Evolutionary conservation across 129 eudicot genomes (phyloP), one percentile per base, ranked within the genome.

Genomic region (Tanacetum coccineum): DNA sequence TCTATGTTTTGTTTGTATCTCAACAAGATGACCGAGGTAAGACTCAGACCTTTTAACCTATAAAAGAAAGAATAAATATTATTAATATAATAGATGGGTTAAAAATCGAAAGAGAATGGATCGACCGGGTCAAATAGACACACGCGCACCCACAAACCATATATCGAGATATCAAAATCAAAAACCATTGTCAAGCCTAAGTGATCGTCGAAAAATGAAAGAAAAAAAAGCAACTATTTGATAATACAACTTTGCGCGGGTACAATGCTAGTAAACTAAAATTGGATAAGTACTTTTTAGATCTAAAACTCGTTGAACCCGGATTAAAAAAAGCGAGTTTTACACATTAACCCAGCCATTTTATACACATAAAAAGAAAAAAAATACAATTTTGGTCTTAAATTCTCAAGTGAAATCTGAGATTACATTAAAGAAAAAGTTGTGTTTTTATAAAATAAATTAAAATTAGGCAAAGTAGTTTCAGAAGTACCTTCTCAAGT

Each of bases 1-100:
- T 60, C 97, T 82, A 70, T 94, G 97, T 21, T 81, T 83, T 80
- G 73, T 84, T 76, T 89, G 95, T 59, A 94, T 84, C 72, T 74
- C 86, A 15, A 84, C 74, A 54, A 94, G 93, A 73, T 89, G 99
- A 66, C 85, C 88, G 49, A 94, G 69, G 74, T 78, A 89, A 40
- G 93, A 87, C 51, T 72, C 76, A 7, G 97, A 74, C 75, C 80
- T 75, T 32, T 78, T 67, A 54, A 89, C 93, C 99, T 94, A 76
- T 73, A 80, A 2, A 70, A 25, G 22, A 22, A 59, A 50, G 3
- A 62, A 25, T 21, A 19, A 48, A 50, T 56, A 36, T 7, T 40
- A 26, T 30, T 15, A 30, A 66, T 63, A 30, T 20, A 17, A 59
- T 20, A 56, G 25, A 22, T 2, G 2, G 25, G 25, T 22, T 0